These are phyloP conservation scores for Chloris gayana DNA, from an alignment of 176 grass and related monocot species.

Conservation along the genomic window DNA sequence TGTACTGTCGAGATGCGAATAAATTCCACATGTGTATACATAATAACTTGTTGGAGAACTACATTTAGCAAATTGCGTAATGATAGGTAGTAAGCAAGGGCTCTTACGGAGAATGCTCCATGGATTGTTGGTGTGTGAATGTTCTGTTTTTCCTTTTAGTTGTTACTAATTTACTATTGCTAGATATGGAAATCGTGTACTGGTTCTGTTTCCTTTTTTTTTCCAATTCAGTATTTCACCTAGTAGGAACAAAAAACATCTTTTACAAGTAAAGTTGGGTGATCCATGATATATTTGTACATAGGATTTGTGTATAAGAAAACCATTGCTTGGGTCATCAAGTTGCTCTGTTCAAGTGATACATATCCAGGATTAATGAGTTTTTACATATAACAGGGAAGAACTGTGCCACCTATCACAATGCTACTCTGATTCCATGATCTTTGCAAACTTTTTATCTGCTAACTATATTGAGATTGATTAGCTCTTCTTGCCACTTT, in stretches of 20 bases:
- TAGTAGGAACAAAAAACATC: conserved; percentile 6
- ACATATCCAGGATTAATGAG: conserved; percentile 4
- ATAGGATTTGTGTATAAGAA: conserved; percentile 20
- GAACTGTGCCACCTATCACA: not conserved
- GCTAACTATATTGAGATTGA: not conserved
- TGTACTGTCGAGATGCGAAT: too few species aligned
- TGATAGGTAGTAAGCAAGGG: too few species aligned
- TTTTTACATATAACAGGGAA: conserved; percentile 3
- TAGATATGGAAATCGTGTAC: not conserved
- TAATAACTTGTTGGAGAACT: too few species aligned
- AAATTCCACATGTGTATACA: too few species aligned
- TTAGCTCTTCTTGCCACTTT: not conserved
- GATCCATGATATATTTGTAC: too few species aligned
- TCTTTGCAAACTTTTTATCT: not conserved
- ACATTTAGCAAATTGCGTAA: too few species aligned
- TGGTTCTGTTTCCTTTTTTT: conserved; percentile 15
- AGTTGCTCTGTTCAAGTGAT: conserved; percentile 7
- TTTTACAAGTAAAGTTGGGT: not conserved
- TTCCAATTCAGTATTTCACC: not conserved
- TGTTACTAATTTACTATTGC: not conserved
- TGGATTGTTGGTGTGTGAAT: too few species aligned
- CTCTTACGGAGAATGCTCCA: too few species aligned
- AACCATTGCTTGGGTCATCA: not conserved
- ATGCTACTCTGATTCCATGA: conserved; percentile 2
- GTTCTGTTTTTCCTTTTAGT: not conserved